Evolutionary conservation across 108 stramenopile genomes (phyloP).

Genomic region (Mayamaea pseudoterrestris): DNA sequence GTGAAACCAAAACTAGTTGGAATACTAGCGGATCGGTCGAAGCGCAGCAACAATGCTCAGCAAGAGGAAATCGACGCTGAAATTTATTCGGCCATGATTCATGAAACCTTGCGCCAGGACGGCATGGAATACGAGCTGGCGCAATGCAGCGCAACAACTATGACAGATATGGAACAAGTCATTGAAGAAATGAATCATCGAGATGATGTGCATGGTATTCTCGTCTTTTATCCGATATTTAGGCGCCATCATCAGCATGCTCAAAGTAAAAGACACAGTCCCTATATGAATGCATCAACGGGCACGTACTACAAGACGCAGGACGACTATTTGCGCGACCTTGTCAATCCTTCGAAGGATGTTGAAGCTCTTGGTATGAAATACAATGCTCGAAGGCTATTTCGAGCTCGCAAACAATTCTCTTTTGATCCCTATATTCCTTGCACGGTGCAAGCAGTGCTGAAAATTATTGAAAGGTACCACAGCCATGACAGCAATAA

Average conservation of each 20-base stretch:
- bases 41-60: no score
- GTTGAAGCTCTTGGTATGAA: slow-evolving; percentile 76
- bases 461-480: slow-evolving; percentile 69
- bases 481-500: slow-evolving; percentile 4
- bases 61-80: slow-evolving; percentile 26
- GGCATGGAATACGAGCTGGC: slow-evolving; percentile 72
- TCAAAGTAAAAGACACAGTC: slow-evolving; percentile 11
- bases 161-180: slow-evolving; percentile 17
- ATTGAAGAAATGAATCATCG: slow-evolving; percentile 46
- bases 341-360: slow-evolving; percentile 67
- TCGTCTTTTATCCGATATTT: slow-evolving; percentile 92
- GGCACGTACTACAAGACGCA: slow-evolving; percentile 70
- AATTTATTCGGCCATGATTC: slow-evolving; percentile 79
- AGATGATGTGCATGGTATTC: slow-evolving; percentile 76
- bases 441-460: slow-evolving; percentile 83
- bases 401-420: slow-evolving; percentile 12
- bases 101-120: slow-evolving; percentile 54
- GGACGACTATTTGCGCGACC: slow-evolving; percentile 87
- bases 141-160: slow-evolving; percentile 20
- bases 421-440: slow-evolving; percentile 24
- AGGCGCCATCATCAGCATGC: slow-evolving; percentile 19
- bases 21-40: slow-evolving; percentile 10
- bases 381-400: slow-evolving; percentile 30
- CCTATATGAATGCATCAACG: slow-evolving; percentile 34
- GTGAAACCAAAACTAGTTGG: slow-evolving; percentile 53